Percentiles rank a stretch among this genome's conserved stretches.
Conservation (phyloP, 2,329 filamentous ascomycete species). For the Talaromyces sp. region DNA sequence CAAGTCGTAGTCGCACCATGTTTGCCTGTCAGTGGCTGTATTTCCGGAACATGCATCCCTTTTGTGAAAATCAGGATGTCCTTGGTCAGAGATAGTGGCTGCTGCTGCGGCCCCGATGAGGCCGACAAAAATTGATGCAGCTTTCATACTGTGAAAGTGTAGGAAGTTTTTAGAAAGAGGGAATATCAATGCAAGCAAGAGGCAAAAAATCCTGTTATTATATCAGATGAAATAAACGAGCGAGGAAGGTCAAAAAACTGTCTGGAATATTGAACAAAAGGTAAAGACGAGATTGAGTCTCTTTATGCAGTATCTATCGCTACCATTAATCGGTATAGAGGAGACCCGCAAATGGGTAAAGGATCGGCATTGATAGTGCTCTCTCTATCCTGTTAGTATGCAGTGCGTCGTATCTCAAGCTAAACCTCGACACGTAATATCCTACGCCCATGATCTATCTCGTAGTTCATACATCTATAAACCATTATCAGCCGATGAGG, state of each 20-base stretch:
- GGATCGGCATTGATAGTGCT: not conserved
- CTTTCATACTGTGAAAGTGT: not conserved
- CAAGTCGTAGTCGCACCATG: slow-evolving; percentile 11
- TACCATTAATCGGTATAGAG: not conserved
- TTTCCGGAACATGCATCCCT: not conserved
- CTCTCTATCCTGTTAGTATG: not conserved
- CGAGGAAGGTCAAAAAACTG: not conserved
- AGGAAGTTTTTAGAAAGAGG: not conserved
- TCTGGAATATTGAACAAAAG: not conserved
- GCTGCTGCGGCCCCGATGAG: not conserved
- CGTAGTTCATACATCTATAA: not conserved
- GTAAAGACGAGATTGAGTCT: not conserved
- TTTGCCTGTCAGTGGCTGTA: slow-evolving; percentile 1
- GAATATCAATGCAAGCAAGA: not conserved
- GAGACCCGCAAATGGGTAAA: no score
- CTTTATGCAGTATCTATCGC: not conserved
- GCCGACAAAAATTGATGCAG: not conserved
- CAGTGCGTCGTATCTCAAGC: not conserved
- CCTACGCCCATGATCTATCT: not conserved
- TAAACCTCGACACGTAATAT: not conserved
- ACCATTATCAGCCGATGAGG: not conserved
- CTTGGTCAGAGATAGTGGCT: not conserved
- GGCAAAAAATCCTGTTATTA: not conserved
- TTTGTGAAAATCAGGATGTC: not conserved
- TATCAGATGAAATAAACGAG: not conserved